These are phyloP conservation scores for Fusarium citri DNA, from an alignment of 2,329 filamentous ascomycete genomes.

Conservation along the genomic window DNA sequence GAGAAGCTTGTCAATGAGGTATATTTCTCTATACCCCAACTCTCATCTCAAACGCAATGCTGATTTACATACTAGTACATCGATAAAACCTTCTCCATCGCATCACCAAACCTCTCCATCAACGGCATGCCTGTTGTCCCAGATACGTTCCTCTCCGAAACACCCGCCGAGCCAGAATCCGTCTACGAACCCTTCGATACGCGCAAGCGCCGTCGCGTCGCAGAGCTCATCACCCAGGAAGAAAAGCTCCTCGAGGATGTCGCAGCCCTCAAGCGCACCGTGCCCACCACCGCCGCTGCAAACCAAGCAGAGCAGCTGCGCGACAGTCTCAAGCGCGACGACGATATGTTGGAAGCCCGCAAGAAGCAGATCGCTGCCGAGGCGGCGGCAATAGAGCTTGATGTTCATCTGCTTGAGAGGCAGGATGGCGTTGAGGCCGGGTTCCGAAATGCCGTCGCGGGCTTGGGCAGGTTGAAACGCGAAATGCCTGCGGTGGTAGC, in stretches of 20 bases:
- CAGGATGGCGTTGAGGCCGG: constrained; percentile 57
- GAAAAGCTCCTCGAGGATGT: constrained; percentile 74
- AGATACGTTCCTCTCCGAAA: constrained; percentile 51
- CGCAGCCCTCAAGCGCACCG: constrained; percentile 67
- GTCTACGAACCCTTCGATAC: constrained; percentile 71
- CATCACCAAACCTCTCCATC: constrained; percentile 70
- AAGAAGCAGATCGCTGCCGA: constrained; percentile 31
- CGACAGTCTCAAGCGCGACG: constrained; percentile 59
- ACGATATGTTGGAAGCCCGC: constrained; percentile 55
- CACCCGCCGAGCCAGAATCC: constrained; percentile 39
- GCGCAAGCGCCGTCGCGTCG: constrained; percentile 68
- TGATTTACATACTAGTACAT: constrained; percentile 65
- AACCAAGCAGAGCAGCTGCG: constrained; percentile 56
- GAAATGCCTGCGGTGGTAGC: constrained; percentile 72
- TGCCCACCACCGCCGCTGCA: constrained; percentile 60
- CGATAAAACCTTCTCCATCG: constrained; percentile 67
- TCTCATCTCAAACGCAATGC: not conserved
- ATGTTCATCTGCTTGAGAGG: constrained; percentile 56
- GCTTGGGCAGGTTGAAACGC: constrained; percentile 65
- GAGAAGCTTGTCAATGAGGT: constrained; percentile 71
- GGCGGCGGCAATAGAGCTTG: constrained; percentile 43
- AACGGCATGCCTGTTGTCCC: constrained; percentile 68
- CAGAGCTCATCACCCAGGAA: constrained; percentile 70
- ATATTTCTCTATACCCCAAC: constrained; percentile 4
- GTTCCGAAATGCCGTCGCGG: constrained; percentile 62